Conservation (phyloP, 73 alveolate genomes). For the Tetrahymena thermophila region DNA sequence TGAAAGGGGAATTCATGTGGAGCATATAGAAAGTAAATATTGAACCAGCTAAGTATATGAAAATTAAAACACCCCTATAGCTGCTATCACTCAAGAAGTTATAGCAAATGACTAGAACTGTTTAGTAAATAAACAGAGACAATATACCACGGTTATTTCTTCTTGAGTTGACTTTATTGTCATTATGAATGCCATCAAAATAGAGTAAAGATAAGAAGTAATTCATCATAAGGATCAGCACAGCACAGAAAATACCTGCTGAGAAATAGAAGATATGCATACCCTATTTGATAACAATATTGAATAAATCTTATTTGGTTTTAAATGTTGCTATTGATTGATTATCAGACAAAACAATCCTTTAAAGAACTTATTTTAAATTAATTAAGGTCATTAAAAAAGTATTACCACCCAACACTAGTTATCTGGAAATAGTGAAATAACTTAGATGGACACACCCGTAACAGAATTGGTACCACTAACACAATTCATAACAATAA, state of each 20-base stretch:
- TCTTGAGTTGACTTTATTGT: background rate
- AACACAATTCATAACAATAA: background rate
- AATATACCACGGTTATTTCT: background rate
- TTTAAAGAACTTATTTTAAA: background rate
- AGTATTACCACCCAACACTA: background rate
- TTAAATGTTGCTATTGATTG: background rate
- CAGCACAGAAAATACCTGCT: background rate
- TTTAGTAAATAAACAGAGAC: background rate
- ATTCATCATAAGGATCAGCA: background rate
- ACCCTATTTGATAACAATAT: background rate
- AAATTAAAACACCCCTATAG: background rate
- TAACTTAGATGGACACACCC: background rate
- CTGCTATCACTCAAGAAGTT: background rate
- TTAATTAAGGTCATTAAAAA: background rate
- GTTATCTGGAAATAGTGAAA: background rate
- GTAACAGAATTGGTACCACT: background rate
- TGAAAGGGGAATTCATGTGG: background rate
- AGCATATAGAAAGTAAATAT: background rate
- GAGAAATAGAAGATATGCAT: background rate
- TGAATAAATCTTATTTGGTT: background rate
- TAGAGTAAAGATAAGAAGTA: background rate
- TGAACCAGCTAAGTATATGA: background rate
- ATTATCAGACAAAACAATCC: background rate
- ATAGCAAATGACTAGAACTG: background rate
- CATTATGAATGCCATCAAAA: background rate